phyloP scores from a whole-genome alignment of 345 rosid species.

The Salix exigua region DNA sequence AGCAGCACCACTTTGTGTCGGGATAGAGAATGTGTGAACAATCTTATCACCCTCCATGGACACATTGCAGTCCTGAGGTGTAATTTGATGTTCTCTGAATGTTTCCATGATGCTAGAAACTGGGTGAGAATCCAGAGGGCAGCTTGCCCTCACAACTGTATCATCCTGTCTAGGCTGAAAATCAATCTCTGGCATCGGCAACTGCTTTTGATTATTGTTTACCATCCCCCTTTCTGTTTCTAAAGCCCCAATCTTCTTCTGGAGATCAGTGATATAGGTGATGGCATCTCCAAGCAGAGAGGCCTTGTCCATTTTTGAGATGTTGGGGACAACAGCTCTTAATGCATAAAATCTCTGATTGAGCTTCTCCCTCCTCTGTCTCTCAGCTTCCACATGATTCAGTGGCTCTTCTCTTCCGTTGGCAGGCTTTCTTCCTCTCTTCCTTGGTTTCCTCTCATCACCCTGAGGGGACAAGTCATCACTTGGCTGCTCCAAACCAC shows the following conservation, averaged over 20 bases:
- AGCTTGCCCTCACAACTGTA: constrained; percentile 65
- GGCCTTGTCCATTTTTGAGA: constrained; percentile 10
- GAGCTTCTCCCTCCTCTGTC: constrained; percentile 94
- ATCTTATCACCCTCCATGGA: constrained; percentile 58
- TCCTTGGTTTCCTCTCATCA: constrained; percentile 87
- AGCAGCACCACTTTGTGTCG: constrained; percentile 61
- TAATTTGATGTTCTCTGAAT: constrained; percentile 62
- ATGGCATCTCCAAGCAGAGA: constrained; percentile 11
- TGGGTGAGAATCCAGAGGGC: constrained; percentile 75
- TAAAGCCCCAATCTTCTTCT: constrained; percentile 43
- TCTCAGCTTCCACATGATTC: constrained; percentile 93
- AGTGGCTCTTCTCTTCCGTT: constrained; percentile 95
- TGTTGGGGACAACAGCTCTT: constrained; percentile 11
- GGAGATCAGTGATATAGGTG: constrained; percentile 5
- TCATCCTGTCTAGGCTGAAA: constrained; percentile 71
- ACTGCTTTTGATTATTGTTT: constrained; percentile 39
- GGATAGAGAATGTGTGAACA: constrained; percentile 68
- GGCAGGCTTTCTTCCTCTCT: constrained; percentile 95
- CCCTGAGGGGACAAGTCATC: constrained; percentile 53
- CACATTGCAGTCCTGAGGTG: constrained; percentile 56
- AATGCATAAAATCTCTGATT: constrained; percentile 77
- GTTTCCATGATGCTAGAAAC: constrained; percentile 55
- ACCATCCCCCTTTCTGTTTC: constrained; percentile 72
- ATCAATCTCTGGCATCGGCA: constrained; percentile 55
- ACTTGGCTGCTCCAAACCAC: constrained; percentile 52